phyloP scores from a whole-genome alignment of 1,139 yeast species.

The Hansenula lynferdii region DNA sequence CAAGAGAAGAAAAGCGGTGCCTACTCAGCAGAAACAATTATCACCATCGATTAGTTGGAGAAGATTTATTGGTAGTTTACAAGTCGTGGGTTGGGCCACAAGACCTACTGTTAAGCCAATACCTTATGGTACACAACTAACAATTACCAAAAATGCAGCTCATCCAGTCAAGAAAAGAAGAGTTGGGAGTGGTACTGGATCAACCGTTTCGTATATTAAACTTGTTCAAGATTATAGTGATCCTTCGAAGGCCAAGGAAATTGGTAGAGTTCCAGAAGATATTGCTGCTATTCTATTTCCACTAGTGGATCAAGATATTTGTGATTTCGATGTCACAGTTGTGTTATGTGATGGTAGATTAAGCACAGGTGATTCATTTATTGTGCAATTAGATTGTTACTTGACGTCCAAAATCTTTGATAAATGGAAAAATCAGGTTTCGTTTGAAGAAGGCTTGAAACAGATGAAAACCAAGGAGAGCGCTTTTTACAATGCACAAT shows the following conservation, averaged over 20 bases:
- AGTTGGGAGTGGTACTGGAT: conserved; percentile 18
- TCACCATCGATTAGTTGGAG: conserved; percentile 24
- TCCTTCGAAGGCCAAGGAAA: conserved; percentile 39
- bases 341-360: conserved; percentile 55
- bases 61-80: conserved; percentile 63
- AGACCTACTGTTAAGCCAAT: conserved; percentile 59
- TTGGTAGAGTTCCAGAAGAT: conserved; percentile 76
- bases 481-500: conserved; percentile 10
- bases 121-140: conserved; percentile 43
- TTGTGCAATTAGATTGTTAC: conserved; percentile 58
- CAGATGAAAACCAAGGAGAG: conserved; percentile 15
- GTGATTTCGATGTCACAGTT: conserved; percentile 53
- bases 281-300: conserved; percentile 67
- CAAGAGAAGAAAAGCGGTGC: conserved; percentile 1
- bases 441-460: conserved; percentile 13
- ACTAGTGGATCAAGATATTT: conserved; percentile 50
- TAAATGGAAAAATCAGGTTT: conserved; percentile 6
- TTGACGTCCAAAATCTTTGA: conserved; percentile 51
- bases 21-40: background rate
- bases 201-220: conserved; percentile 18
- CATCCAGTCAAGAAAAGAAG: conserved; percentile 22
- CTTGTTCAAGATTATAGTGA: conserved; percentile 20
- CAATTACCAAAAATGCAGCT: conserved; percentile 29
- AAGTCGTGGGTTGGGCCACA: conserved; percentile 80
- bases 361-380: conserved; percentile 69